Evolutionary conservation across 2,329 filamentous ascomycete genomes (phyloP).

Genomic region (Diaporthe vaccinii): DNA sequence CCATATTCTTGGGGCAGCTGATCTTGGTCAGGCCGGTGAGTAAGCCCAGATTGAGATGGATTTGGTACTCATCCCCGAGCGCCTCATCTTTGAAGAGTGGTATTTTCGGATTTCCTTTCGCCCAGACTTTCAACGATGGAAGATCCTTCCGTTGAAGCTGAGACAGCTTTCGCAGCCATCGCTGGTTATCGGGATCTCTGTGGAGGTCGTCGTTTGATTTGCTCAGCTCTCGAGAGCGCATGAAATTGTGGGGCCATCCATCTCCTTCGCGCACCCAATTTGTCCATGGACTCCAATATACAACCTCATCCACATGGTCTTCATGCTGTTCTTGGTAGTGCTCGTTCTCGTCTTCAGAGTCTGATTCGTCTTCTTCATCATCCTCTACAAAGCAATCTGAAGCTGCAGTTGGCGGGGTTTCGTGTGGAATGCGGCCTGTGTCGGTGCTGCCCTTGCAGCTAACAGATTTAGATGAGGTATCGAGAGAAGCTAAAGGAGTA

Average conservation of each 20-base stretch:
- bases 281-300: not conserved
- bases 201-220: not conserved
- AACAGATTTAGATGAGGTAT: no score
- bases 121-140: not conserved
- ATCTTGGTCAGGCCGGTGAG: not conserved
- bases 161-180: conserved; percentile 6
- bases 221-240: not conserved
- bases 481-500: no score
- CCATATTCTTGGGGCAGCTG: not conserved
- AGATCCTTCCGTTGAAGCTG: not conserved
- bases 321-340: not conserved
- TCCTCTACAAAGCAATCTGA: not conserved
- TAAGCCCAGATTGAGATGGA: not conserved
- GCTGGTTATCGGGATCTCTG: not conserved
- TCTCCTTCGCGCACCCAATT: not conserved
- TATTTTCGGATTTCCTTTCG: not conserved
- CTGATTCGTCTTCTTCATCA: not conserved
- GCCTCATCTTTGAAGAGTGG: not conserved
- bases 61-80: not conserved
- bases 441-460: no score
- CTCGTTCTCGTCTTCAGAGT: not conserved
- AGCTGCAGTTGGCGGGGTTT: no score
- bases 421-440: no score
- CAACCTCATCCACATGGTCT: not conserved
- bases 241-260: not conserved